Evolutionary conservation across 2,329 filamentous ascomycete genomes (phyloP).

Genomic region (Microsporum audouinii): DNA sequence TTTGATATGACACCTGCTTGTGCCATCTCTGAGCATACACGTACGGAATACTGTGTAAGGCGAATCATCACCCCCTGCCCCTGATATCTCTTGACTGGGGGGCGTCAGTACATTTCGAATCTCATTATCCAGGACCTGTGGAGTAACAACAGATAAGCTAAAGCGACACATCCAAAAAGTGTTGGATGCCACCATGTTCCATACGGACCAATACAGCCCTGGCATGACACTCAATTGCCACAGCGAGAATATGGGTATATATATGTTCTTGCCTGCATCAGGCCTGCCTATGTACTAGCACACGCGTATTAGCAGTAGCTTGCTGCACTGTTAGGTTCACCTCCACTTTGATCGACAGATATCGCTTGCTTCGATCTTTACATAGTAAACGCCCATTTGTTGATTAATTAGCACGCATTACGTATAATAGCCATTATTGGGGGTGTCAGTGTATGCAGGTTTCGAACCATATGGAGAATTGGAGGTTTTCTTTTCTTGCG

Average conservation of each 20-base stretch:
- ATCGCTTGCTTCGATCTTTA: not conserved
- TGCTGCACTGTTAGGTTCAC: not conserved
- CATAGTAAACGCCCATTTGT: not conserved
- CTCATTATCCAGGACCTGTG: not conserved
- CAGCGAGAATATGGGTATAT: not conserved
- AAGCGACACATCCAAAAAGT: not conserved
- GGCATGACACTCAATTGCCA: not conserved
- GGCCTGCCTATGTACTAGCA: not conserved
- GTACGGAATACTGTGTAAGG: not conserved
- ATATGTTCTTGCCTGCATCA: not conserved
- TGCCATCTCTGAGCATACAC: not conserved
- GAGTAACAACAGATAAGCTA: not conserved
- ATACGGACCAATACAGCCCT: not conserved
- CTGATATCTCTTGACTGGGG: not conserved
- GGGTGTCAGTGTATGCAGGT: not conserved
- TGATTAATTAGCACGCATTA: not conserved
- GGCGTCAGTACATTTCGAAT: not conserved
- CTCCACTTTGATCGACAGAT: not conserved
- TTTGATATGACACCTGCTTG: not conserved
- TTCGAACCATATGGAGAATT: not conserved
- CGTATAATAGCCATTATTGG: not conserved
- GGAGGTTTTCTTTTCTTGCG: not conserved
- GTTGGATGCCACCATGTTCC: not conserved
- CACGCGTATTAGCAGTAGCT: not conserved
- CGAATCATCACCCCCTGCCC: not conserved